Percentiles rank a stretch among this genome's conserved stretches.
These are phyloP conservation scores for Colletotrichum camelliae DNA, from an alignment of 2,329 filamentous ascomycete genomes.

Conservation along the genomic window DNA sequence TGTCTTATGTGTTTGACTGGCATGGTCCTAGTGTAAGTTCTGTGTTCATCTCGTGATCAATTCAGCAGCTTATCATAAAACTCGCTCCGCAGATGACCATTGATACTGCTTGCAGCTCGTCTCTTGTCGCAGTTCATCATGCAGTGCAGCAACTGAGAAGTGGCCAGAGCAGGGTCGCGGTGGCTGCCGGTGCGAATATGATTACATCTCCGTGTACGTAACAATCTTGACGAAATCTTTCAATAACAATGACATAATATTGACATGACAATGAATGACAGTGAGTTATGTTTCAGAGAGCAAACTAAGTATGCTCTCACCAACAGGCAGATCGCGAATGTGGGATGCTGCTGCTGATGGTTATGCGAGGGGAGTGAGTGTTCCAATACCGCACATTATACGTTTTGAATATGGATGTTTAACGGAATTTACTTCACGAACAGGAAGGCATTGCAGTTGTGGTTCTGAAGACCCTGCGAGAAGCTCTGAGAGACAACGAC, in stretches of 20 bases:
- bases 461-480: conserved; percentile 49
- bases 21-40: conserved; percentile 36
- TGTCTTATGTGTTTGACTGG: conserved; percentile 45
- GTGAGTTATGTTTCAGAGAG: not conserved
- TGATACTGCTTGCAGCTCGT: conserved; percentile 50
- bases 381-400: conserved; percentile 28
- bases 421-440: conserved; percentile 46
- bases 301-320: conserved; percentile 37
- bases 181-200: conserved; percentile 32
- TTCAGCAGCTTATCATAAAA: conserved; percentile 43
- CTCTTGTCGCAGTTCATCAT: conserved; percentile 45
- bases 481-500: conserved; percentile 42
- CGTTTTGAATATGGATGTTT: not conserved
- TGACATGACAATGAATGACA: not conserved
- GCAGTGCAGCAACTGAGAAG: conserved; percentile 39
- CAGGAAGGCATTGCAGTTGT: conserved; percentile 57
- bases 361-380: conserved; percentile 58
- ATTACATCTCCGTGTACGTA: not conserved
- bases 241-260: not conserved
- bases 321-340: conserved; percentile 38
- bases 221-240: not conserved
- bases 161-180: conserved; percentile 31
- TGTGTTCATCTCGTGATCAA: not conserved
- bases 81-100: conserved; percentile 38
- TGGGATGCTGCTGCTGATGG: conserved; percentile 52